These are phyloP conservation scores for Amaranthus cruentus DNA, from an alignment of 148 eudicot species.

Conservation along the genomic window DNA sequence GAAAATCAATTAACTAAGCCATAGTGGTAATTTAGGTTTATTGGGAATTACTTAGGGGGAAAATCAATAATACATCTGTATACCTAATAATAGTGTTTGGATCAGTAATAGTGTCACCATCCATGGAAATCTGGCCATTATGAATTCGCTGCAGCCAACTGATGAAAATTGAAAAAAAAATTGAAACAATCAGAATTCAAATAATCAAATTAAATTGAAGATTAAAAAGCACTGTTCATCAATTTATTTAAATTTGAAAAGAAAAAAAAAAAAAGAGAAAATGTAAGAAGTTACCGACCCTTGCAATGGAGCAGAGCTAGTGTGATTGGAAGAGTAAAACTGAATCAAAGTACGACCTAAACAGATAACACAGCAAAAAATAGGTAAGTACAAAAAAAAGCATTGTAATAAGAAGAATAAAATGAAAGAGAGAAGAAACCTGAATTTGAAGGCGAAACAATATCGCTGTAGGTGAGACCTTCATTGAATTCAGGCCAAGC, in stretches of 20 bases:
- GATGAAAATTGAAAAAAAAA: slow-evolving; percentile 12
- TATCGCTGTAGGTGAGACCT: slow-evolving; percentile 62
- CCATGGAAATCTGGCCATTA: slow-evolving; percentile 68
- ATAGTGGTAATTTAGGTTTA: no score
- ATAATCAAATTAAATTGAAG: background rate
- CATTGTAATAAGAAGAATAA: background rate
- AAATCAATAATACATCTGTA: background rate
- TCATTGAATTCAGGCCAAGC: slow-evolving; percentile 78
- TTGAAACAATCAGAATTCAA: slow-evolving; percentile 4
- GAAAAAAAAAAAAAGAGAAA: background rate
- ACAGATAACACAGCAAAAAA: slow-evolving; percentile 2
- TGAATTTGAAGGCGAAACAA: slow-evolving; percentile 41
- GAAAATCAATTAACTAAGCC: no score
- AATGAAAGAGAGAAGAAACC: slow-evolving; percentile 33
- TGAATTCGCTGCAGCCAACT: slow-evolving; percentile 90
- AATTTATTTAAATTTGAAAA: background rate
- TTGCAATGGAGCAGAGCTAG: slow-evolving; percentile 68
- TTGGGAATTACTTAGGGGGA: no score
- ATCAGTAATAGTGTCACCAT: slow-evolving; percentile 53
- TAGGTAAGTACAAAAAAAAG: background rate
- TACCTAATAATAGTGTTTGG: slow-evolving; percentile 61
- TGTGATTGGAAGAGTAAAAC: slow-evolving; percentile 63
- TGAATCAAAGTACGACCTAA: slow-evolving; percentile 60
- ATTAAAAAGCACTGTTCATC: background rate
- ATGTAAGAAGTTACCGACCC: slow-evolving; percentile 35